A percentile compares a stretch with the other conserved stretches of the same genome.
Conservation (phyloP, 2,329 filamentous ascomycete species). For the Emericellopsis atlantica region DNA sequence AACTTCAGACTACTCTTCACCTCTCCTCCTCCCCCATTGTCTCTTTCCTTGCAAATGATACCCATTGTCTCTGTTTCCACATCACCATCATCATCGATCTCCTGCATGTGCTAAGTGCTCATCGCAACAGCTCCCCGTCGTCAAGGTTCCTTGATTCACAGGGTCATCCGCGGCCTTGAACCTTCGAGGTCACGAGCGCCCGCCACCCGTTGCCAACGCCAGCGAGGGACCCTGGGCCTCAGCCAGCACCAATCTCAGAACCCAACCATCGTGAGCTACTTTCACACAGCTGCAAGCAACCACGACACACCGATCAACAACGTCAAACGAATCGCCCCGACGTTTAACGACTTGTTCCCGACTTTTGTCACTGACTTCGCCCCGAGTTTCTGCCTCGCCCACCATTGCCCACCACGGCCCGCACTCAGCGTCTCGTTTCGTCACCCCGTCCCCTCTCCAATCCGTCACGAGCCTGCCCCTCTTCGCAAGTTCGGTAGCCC, state of each 20-base stretch:
- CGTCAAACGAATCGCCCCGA: background rate
- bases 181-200: conserved; percentile 1
- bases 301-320: background rate
- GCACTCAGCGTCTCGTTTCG: conserved; percentile 12
- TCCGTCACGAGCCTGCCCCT: conserved; percentile 9
- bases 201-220: background rate
- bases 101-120: background rate
- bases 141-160: background rate
- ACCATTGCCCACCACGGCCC: conserved; percentile 23
- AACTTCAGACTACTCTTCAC: conserved; percentile 2
- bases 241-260: too few relatives aligned
- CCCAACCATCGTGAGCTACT: background rate
- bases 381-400: background rate
- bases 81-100: background rate
- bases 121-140: background rate
- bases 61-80: background rate
- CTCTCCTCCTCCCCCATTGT: conserved; percentile 2
- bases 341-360: background rate
- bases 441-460: conserved; percentile 12
- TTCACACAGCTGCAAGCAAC: background rate
- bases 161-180: conserved; percentile 1
- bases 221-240: background rate
- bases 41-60: conserved; percentile 3
- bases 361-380: background rate
- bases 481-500: conserved; percentile 12